Conservation (phyloP, 31 red algal genomes). For the Pterothamnion heteromorphum region DNA sequence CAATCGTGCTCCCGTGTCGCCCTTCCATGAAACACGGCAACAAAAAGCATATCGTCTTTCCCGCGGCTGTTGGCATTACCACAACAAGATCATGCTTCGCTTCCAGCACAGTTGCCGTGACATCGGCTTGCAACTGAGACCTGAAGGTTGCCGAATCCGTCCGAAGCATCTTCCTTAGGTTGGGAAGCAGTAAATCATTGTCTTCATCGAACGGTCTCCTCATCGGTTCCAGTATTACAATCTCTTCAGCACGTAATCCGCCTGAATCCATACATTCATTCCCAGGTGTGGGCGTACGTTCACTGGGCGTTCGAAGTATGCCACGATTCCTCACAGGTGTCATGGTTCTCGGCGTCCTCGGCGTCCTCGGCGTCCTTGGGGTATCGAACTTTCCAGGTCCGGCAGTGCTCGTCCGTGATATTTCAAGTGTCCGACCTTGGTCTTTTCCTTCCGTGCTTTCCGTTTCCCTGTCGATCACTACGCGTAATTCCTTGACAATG, state of each 20-base stretch:
- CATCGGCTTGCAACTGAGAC: background rate
- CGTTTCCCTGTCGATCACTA: background rate
- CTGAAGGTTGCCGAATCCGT: background rate
- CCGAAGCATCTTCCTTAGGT: background rate
- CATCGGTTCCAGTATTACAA: background rate
- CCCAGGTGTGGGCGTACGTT: too few relatives aligned
- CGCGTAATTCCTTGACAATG: background rate
- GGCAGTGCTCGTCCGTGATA: background rate
- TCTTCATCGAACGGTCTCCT: background rate
- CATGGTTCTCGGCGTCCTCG: background rate
- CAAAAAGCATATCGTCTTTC: background rate
- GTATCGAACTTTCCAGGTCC: background rate
- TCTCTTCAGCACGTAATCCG: too few relatives aligned
- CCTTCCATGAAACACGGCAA: background rate
- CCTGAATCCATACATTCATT: too few relatives aligned
- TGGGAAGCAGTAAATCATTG: background rate
- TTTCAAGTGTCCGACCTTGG: background rate
- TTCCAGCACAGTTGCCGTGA: background rate
- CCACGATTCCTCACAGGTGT: background rate
- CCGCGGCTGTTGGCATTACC: slow-evolving; percentile 24
- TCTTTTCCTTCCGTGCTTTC: background rate
- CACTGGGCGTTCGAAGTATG: too few relatives aligned
- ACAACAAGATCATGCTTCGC: background rate
- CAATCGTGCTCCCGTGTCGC: background rate
- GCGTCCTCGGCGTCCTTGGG: background rate